A percentile compares a stretch with the other conserved stretches of the same genome.
phyloP scores from a whole-genome alignment of 345 rosid species.

The Eucalyptus microcorys region DNA sequence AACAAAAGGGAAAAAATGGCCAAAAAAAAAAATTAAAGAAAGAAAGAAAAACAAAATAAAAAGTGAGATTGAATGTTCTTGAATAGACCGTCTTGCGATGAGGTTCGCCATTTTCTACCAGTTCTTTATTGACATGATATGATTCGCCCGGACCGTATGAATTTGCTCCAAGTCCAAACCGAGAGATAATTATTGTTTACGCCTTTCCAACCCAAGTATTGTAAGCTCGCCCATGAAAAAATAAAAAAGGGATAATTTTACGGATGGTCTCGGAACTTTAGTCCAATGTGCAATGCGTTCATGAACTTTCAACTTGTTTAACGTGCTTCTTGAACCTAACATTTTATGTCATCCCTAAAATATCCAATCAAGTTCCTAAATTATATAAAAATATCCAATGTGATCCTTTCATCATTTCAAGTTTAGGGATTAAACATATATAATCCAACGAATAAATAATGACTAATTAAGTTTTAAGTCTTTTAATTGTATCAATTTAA shows the following conservation, averaged over 20 bases:
- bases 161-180: background rate
- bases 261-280: no score
- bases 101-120: background rate
- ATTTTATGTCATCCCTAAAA: no score
- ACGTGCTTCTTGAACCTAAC: background rate
- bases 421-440: no score
- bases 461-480: background rate
- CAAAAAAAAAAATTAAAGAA: background rate
- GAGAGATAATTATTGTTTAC: background rate
- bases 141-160: background rate
- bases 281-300: no score
- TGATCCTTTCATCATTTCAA: no score
- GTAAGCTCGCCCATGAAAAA: background rate
- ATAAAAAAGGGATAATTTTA: background rate
- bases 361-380: no score
- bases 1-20: background rate
- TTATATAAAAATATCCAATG: no score
- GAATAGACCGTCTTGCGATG: background rate
- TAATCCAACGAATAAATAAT: no score
- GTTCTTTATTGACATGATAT: background rate
- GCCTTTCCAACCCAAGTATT: background rate
- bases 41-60: background rate
- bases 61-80: background rate
- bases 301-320: no score
- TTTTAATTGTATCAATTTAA: no score